A percentile compares a stretch with the other conserved stretches of the same genome.
phyloP scores from a whole-genome alignment of 106 monocot genomes.

The Posidonia australis region DNA sequence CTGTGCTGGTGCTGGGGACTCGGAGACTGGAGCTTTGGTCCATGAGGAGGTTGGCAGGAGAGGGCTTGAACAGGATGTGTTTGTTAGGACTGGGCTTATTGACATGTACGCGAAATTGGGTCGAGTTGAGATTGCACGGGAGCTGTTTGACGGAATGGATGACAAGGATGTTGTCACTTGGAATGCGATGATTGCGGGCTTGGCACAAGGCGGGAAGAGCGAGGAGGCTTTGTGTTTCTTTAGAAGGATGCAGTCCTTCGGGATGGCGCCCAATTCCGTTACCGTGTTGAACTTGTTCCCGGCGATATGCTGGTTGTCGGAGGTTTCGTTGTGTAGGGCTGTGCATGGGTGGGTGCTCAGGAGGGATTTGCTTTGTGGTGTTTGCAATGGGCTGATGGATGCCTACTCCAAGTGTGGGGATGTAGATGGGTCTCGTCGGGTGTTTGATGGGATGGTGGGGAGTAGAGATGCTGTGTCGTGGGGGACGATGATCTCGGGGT shows the following conservation, averaged over 20 bases:
- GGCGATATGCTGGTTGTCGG: constrained; percentile 30
- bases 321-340: constrained; percentile 24
- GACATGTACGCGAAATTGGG: constrained; percentile 55
- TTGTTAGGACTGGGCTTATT: constrained; percentile 41
- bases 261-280: constrained; percentile 31
- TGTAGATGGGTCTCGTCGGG: constrained; percentile 18
- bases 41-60: constrained; percentile 26
- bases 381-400: constrained; percentile 63
- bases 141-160: constrained; percentile 56
- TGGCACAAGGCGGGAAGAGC: constrained; percentile 17
- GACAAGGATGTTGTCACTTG: constrained; percentile 38
- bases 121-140: constrained; percentile 18
- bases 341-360: constrained; percentile 46
- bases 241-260: constrained; percentile 23
- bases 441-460: constrained; percentile 38
- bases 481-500: constrained; percentile 71
- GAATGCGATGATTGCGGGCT: constrained; percentile 66
- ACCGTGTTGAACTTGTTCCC: constrained; percentile 63
- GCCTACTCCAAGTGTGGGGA: constrained; percentile 55
- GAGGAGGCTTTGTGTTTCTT: constrained; percentile 32
- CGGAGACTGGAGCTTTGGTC: constrained; percentile 9
- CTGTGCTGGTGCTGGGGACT: constrained; percentile 32
- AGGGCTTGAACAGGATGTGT: constrained; percentile 37
- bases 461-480: constrained; percentile 45
- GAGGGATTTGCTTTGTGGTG: constrained; percentile 14